These are phyloP conservation scores for Mesembryanthemum crystallinum DNA, from an alignment of 148 eudicot species.

Conservation along the genomic window DNA sequence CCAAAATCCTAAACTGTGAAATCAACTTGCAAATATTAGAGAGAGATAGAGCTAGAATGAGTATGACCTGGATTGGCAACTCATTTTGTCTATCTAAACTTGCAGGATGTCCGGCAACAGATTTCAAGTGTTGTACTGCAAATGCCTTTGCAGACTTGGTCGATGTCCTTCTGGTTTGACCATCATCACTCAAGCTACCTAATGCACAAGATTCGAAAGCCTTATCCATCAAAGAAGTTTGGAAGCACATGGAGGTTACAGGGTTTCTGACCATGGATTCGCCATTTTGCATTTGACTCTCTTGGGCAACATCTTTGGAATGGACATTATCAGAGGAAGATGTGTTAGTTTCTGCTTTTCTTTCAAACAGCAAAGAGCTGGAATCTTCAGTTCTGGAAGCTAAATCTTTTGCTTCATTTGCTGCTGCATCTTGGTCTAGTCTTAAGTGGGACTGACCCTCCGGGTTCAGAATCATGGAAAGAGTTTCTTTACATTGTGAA, in stretches of 20 bases:
- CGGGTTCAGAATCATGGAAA: constrained; percentile 21
- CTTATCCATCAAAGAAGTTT: constrained; percentile 24
- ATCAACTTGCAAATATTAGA: neutral
- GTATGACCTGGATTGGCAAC: constrained; percentile 34
- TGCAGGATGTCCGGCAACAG: constrained; percentile 29
- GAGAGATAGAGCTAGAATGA: neutral
- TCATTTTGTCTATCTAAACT: constrained; percentile 27
- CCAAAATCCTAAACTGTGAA: neutral
- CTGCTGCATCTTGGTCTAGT: constrained; percentile 21
- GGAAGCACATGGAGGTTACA: constrained; percentile 24
- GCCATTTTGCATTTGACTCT: constrained; percentile 19
- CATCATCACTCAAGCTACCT: constrained; percentile 17
- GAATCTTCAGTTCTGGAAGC: constrained; percentile 24
- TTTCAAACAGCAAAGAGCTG: constrained; percentile 22
- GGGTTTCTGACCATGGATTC: constrained; percentile 15
- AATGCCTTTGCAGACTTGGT: constrained; percentile 13
- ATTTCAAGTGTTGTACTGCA: constrained; percentile 14
- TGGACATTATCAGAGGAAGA: constrained; percentile 20
- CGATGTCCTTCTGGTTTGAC: constrained; percentile 22
- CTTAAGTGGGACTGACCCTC: constrained; percentile 19
- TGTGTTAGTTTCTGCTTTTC: constrained; percentile 24
- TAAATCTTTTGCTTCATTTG: constrained; percentile 25
- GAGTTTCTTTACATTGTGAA: constrained; percentile 26
- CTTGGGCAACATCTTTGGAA: constrained; percentile 17
- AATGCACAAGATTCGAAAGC: constrained; percentile 16